Evolutionary conservation across 2,329 filamentous ascomycete genomes (phyloP).

Genomic region (Penicillium thymicola): DNA sequence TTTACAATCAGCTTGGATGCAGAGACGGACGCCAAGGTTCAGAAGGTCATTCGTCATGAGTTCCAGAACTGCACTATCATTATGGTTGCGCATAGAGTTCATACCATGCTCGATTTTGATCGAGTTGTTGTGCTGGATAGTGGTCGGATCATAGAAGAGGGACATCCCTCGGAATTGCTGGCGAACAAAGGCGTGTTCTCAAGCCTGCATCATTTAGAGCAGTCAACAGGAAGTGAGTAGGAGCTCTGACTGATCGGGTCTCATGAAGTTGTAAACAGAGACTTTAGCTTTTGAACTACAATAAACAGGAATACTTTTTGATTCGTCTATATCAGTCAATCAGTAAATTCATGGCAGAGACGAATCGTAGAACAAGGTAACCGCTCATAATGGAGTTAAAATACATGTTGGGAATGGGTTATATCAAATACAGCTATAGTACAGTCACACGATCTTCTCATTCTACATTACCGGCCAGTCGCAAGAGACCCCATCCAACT

Average conservation of each 20-base stretch:
- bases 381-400: background rate
- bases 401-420: background rate
- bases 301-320: background rate
- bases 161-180: conserved; percentile 2
- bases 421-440: background rate
- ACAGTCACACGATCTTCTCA: background rate
- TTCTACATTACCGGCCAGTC: background rate
- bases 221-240: background rate
- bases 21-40: conserved; percentile 16
- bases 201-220: background rate
- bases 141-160: conserved; percentile 16
- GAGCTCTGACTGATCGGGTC: background rate
- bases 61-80: conserved; percentile 17
- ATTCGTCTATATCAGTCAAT: background rate
- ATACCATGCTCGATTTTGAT: conserved; percentile 18
- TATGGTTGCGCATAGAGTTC: conserved; percentile 18
- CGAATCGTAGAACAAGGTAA: background rate
- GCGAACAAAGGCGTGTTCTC: background rate
- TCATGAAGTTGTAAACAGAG: background rate
- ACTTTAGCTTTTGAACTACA: background rate
- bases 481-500: conserved; percentile 39
- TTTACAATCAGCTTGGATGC: conserved; percentile 7
- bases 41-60: conserved; percentile 11
- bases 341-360: background rate
- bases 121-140: conserved; percentile 13